Conservation (phyloP, 2,329 filamentous ascomycete genomes). For the Penicillium oxalicum region DNA sequence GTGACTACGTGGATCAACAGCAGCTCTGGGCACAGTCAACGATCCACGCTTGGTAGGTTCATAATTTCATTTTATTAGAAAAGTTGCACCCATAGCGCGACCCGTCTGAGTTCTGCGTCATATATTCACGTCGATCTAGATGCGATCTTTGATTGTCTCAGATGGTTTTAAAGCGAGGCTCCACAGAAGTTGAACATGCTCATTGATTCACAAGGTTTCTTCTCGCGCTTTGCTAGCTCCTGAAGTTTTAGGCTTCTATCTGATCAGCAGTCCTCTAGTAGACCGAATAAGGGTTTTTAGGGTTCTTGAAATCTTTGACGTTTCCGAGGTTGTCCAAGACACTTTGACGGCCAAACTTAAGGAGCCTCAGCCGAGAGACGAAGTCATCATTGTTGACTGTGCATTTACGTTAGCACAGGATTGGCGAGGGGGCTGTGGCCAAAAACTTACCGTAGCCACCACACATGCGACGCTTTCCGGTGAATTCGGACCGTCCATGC, state of each 20-base stretch:
- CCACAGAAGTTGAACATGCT: too few species aligned
- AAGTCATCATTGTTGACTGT: slow-evolving; percentile 76
- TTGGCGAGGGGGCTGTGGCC: not conserved
- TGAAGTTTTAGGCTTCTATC: too few species aligned
- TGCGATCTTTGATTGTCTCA: not conserved
- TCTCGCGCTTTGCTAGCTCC: too few species aligned
- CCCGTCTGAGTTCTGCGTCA: too few species aligned
- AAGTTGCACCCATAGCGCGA: too few species aligned
- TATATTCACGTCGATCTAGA: not conserved
- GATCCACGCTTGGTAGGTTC: not conserved
- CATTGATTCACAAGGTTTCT: too few species aligned
- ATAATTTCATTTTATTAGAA: not conserved
- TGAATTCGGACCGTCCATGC: slow-evolving; percentile 78
- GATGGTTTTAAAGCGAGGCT: too few species aligned
- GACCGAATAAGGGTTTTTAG: slow-evolving; percentile 9
- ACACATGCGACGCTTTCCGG: slow-evolving; percentile 78
- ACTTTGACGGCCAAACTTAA: slow-evolving; percentile 51
- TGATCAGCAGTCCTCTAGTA: slow-evolving; percentile 2
- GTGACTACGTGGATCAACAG: slow-evolving; percentile 18
- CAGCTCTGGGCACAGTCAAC: not conserved
- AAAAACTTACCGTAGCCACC: slow-evolving; percentile 73
- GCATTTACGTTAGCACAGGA: slow-evolving; percentile 1
- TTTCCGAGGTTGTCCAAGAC: slow-evolving; percentile 31
- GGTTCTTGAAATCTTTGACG: not conserved
- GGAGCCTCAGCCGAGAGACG: slow-evolving; percentile 67